Base-by-base conservation (phyloP, 495 filamentous ascomycete genomes). In the Penicillium coprophilum region DNA sequence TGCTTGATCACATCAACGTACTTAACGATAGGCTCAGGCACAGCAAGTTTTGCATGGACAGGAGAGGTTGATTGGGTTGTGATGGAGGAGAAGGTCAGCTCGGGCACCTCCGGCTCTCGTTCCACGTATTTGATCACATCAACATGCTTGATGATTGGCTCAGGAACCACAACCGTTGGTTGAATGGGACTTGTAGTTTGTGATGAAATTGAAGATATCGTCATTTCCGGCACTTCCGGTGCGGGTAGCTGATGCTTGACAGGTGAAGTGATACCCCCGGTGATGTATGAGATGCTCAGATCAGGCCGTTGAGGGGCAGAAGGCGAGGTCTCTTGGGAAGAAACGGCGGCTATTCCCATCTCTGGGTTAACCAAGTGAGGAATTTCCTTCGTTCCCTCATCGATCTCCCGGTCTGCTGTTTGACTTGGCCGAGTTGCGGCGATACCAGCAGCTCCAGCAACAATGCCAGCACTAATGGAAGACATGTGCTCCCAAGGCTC, bases 401-500 rank as follows among this genome's bases (percentile, higher is more conserved):
- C 54, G 45, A 65, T 58, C 11, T 61, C 66, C 6, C 59, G 43
- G 40, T 70, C 64, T 13, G 60, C 27, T 17, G 47, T 51, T 13
- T 55, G 15, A 28, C 34, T 10, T 36, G 50, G 59, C 30, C 62
- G 56, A n/a, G 71, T 65, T 15, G 32, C 46, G 10, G 48, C 31
- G 20, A 27, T 3, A 13, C 51, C 47, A 34, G 50, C 47, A 43
- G 54, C 47, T 27, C 50, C 43, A 9, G 55, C 52, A 52, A 41
- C 48, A 23, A 32, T 6, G 17, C 53, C 32, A 13, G 48, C 46
- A 32, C 46, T 28, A 30, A 58, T 32, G 8, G 58, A 31, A 24
- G 53, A 34, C 8, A 39, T 52, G 7, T 63, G 68, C 41, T 67
- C 66, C 78, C 75, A 87, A 17, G 88, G 82, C 20, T 96, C 94